Evolutionary conservation across 345 rosid genomes (phyloP), one percentile per base, ranked within the genome.

Genomic region (Dipteronia dyeriana): DNA sequence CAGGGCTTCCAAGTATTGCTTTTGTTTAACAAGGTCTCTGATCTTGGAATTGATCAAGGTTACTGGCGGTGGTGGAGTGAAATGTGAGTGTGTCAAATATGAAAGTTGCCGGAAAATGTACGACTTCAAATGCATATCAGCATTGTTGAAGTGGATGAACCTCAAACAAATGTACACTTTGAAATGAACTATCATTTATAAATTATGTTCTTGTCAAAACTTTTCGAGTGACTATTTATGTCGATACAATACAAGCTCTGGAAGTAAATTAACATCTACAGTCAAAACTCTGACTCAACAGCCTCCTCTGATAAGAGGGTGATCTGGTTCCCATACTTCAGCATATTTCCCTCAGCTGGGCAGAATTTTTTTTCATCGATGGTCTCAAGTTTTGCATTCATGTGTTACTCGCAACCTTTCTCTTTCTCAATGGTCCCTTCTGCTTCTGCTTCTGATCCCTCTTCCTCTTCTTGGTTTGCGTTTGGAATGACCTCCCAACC

Each of bases 391-490:
- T 64, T 3, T 9, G n/a, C 5, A 19, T 76, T 77, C 72, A 79
- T 65, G 75, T 75, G 76, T 80, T 82, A 49, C 53, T 6, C 14
- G 39, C 25, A 56, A 73, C 60, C 77, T 79, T 88, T 85, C 84
- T 81, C 87, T 75, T 90, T 81, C 82, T 88, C 2, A 66, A 14
- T 64, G 71, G 66, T 13, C 92, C 91, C 64, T 73, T 82, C 70
- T 84, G 87, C 79, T 73, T 82, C 72, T 84, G 87, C 79, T 82
- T 87, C 75, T 90, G 90, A 68, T 94, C 95, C 77, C 81, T 88
- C 87, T 96, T 94, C 86, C 98, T 88, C 91, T 94, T 94, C 80
- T 91, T 87, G 60, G 80, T 82, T 78, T 90, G 91, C 43, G 19
- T 72, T 68, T 89, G 94, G 75, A 91, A 92, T 41, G 97, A 80